Conservation (phyloP, 768 basidiomycete species). For the Rhizopogon salebrosus region DNA sequence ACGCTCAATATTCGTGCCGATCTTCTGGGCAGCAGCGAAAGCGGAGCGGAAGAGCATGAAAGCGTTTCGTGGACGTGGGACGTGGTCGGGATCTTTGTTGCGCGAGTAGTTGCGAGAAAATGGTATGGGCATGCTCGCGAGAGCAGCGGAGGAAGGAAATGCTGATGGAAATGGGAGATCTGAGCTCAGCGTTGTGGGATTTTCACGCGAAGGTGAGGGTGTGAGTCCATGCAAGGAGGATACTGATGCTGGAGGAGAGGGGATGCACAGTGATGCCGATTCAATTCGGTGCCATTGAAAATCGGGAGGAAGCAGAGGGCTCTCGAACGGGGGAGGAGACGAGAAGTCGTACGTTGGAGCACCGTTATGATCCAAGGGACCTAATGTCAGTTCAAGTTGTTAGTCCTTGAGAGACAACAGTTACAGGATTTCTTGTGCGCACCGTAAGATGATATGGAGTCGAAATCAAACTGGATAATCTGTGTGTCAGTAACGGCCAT, state of each 20-base stretch:
- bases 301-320: constrained; percentile 9
- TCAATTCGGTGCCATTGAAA: constrained; percentile 13
- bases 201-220: constrained; percentile 7
- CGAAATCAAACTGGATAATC: constrained; percentile 5
- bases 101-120: constrained; percentile 22
- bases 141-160: constrained; percentile 14
- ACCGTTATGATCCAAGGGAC: not conserved
- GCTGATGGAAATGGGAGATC: not conserved
- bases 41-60: constrained; percentile 60
- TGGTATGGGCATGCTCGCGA: constrained; percentile 26
- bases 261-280: not conserved
- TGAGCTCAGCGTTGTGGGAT: not conserved
- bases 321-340: constrained; percentile 4
- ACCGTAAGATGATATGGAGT: constrained; percentile 4
- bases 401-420: not conserved
- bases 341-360: constrained; percentile 9
- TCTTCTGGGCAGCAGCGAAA: constrained; percentile 48
- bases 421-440: not conserved
- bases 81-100: constrained; percentile 35
- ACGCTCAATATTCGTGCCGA: constrained; percentile 43
- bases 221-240: constrained; percentile 7
- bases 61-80: constrained; percentile 36
- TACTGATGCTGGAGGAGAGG: constrained; percentile 8
- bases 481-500: constrained; percentile 12
- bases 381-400: not conserved